Evolutionary conservation across 2,329 filamentous ascomycete genomes (phyloP).

Genomic region (Annulohypoxylon truncatum): DNA sequence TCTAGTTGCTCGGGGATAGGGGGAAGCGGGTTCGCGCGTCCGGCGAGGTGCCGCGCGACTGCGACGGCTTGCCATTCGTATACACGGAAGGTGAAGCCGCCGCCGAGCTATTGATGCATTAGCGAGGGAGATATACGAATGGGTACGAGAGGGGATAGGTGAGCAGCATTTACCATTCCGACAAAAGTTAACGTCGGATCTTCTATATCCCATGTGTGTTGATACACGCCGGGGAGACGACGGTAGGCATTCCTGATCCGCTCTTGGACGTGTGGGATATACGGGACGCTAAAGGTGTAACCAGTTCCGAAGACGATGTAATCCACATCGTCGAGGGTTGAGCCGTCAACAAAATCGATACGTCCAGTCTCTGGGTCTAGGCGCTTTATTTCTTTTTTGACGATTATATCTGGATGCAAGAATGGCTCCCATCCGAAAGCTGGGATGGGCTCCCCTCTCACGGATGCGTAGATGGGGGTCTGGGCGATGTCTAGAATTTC

Average conservation of each 20-base stretch:
- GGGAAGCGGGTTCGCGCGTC: conserved; percentile 47
- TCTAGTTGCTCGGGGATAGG: conserved; percentile 46
- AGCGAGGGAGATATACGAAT: not conserved
- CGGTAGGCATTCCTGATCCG: conserved; percentile 54
- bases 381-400: conserved; percentile 58
- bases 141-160: not conserved
- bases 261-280: conserved; percentile 60
- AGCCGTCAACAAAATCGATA: conserved; percentile 65
- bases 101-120: conserved; percentile 45
- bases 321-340: conserved; percentile 61
- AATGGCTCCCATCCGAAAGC: conserved; percentile 69
- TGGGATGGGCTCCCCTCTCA: conserved; percentile 58
- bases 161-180: conserved; percentile 49
- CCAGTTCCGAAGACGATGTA: conserved; percentile 70
- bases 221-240: conserved; percentile 52
- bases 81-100: conserved; percentile 53
- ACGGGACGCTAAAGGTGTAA: conserved; percentile 68
- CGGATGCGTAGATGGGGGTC: conserved; percentile 61
- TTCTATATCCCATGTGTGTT: conserved; percentile 53
- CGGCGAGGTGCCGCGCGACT: conserved; percentile 51
- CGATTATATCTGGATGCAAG: conserved; percentile 61
- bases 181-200: conserved; percentile 52
- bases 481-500: conserved; percentile 60
- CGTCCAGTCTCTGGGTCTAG: conserved; percentile 52
- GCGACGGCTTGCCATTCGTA: conserved; percentile 56